Conservation (phyloP, 345 rosid genomes). For the Aquilaria sinensis region DNA sequence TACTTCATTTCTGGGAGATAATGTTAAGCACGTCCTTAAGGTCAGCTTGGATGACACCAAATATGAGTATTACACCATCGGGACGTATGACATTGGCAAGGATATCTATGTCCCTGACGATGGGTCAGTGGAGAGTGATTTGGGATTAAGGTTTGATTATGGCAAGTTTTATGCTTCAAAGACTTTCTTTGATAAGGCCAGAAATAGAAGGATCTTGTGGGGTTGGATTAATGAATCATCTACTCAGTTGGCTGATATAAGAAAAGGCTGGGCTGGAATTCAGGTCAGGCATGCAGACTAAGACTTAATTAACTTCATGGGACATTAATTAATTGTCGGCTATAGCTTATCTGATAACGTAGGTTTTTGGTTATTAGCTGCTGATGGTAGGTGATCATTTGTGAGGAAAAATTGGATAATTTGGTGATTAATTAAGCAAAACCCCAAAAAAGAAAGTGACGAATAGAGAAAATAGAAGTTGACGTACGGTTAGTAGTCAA, state of each 20-base stretch:
- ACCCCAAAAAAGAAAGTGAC: no score
- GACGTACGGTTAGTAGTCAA: no score
- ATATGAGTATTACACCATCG: conserved; percentile 52
- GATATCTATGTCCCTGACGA: conserved; percentile 38
- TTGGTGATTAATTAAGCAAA: no score
- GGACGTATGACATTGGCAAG: conserved; percentile 29
- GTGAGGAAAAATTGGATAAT: no score
- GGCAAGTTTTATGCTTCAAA: conserved; percentile 81
- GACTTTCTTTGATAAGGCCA: conserved; percentile 45
- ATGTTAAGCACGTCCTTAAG: conserved; percentile 50
- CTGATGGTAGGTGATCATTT: no score
- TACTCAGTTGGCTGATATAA: conserved; percentile 18
- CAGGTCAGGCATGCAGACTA: conserved; percentile 20
- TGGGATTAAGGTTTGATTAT: conserved; percentile 58
- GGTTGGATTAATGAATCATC: conserved; percentile 54
- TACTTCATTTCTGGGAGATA: neutral
- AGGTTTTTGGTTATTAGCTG: no score
- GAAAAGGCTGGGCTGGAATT: conserved; percentile 52
- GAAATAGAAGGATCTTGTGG: conserved; percentile 44
- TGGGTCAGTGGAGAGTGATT: conserved; percentile 27
- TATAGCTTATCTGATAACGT: neutral
- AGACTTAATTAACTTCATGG: neutral
- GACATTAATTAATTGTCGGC: neutral
- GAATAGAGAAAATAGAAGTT: no score
- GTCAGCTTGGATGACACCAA: conserved; percentile 38